Evolutionary conservation across 352 stramenopile genomes (phyloP), one percentile per base, ranked within the genome.

Genomic region (Phytophthora niederhauseri): DNA sequence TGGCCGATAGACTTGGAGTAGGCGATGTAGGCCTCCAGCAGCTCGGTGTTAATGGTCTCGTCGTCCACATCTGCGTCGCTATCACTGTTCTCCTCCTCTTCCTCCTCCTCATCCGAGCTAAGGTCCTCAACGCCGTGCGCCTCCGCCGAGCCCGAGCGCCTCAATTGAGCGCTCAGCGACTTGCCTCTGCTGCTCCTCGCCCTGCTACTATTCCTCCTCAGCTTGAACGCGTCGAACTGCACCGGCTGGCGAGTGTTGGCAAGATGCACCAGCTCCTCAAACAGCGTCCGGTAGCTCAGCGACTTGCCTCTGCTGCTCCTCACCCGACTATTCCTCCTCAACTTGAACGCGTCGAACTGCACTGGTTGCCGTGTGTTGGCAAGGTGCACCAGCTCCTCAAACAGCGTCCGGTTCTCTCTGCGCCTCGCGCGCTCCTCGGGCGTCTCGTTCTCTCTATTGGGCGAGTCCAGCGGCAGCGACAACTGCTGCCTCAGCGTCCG

Each of bases 11-110:
- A 91, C 60, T 89, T 94, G 59, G 98, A 84, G 75, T 98, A 98
- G 24, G 97, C 86, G 4, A 98, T 76, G 71, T 97, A 97, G 24
- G 96, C 96, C 72, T 99, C 95, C 51, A 99, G 72, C 9, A 99
- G 84, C 76, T 98, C 92, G 1, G 79, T 91, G 72, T 98, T 98
- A 26, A 92, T 88, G 73, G 89, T 97, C 48, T 77, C 87, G 66
- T 98, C 92, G 1, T 98, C 54, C 31, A 88, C 75, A 31, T 98
- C 67, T 7, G 68, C 22, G 15, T 60, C 51, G 15, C 14, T 36
- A 64, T 89, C 48, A 80, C 77, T 61, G 83, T 62, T 56, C 66
- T 84, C 52, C 56, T 78, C 57, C 3, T 73, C 60, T 19, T 72
- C 58, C 34, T 41, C 58, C 34, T 41, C 34, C 19, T 68, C 97